These are phyloP conservation scores for Boletus eberwhitei DNA, from an alignment of 768 basidiomycete species.

Conservation along the genomic window DNA sequence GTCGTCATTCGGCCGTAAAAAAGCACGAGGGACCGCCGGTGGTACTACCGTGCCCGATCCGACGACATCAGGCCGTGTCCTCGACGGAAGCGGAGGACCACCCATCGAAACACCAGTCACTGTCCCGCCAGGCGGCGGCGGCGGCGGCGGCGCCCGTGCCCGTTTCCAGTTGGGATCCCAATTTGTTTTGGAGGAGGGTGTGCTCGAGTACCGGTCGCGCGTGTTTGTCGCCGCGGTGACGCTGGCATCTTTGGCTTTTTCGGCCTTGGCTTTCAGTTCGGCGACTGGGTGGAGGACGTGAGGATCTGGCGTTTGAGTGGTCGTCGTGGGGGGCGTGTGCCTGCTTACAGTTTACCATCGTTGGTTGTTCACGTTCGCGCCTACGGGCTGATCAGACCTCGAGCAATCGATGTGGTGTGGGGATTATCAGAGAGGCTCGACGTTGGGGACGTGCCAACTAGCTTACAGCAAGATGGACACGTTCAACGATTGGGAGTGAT, in stretches of 20 bases:
- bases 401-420: background rate
- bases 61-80: constrained; percentile 15
- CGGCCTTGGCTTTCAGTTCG: constrained; percentile 64
- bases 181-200: constrained; percentile 56
- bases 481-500: background rate
- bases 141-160: constrained; percentile 31
- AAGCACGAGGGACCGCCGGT: constrained; percentile 9
- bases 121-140: constrained; percentile 34
- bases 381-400: background rate
- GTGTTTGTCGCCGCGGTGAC: constrained; percentile 51
- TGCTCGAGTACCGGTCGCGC: constrained; percentile 53
- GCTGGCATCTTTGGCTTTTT: constrained; percentile 55
- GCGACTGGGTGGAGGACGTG: constrained; percentile 41
- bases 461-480: too few relatives aligned
- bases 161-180: constrained; percentile 58
- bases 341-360: constrained; percentile 32
- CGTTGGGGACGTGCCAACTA: background rate
- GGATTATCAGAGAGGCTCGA: background rate
- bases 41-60: constrained; percentile 9
- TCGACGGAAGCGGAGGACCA: constrained; percentile 34
- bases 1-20: constrained; percentile 13
- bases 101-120: background rate
- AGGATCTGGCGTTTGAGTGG: background rate
- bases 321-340: background rate
- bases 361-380: background rate